Conservation (phyloP, 2,329 filamentous ascomycete species). For the Diaporthe eres region DNA sequence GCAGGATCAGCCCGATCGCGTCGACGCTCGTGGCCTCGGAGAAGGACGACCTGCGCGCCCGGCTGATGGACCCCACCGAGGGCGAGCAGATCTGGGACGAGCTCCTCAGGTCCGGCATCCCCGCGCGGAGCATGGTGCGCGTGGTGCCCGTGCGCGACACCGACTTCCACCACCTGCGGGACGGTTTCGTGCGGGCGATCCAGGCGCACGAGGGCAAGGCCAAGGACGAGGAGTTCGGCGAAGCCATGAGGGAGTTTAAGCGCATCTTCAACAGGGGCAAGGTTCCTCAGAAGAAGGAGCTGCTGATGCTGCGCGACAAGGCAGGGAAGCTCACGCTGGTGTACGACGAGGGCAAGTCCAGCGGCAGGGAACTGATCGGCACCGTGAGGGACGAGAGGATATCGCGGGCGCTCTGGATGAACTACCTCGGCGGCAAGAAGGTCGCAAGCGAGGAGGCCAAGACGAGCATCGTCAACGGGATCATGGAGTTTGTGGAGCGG, state of each 20-base stretch:
- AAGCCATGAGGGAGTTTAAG: slow-evolving; percentile 83
- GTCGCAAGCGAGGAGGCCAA: slow-evolving; percentile 89
- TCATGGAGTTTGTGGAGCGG: slow-evolving; percentile 88
- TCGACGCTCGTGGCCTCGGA: slow-evolving; percentile 88
- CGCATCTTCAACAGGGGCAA: slow-evolving; percentile 83
- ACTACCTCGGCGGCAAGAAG: slow-evolving; percentile 88
- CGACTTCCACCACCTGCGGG: slow-evolving; percentile 91
- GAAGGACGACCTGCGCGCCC: slow-evolving; percentile 78
- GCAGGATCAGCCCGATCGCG: slow-evolving; percentile 81
- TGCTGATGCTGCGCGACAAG: slow-evolving; percentile 79
- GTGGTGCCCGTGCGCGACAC: slow-evolving; percentile 94
- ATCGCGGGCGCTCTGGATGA: slow-evolving; percentile 86
- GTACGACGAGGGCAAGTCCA: slow-evolving; percentile 69
- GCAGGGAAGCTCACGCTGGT: slow-evolving; percentile 77
- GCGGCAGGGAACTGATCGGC: slow-evolving; percentile 72
- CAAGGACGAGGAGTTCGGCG: slow-evolving; percentile 82
- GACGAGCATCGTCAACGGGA: slow-evolving; percentile 85
- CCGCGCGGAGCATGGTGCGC: slow-evolving; percentile 81
- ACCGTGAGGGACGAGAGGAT: slow-evolving; percentile 83
- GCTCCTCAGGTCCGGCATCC: slow-evolving; percentile 75
- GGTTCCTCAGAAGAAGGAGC: slow-evolving; percentile 83
- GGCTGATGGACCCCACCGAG: slow-evolving; percentile 77
- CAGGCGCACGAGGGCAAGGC: slow-evolving; percentile 74
- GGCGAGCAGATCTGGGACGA: slow-evolving; percentile 82
- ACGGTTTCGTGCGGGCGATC: slow-evolving; percentile 91